Evolutionary conservation across 129 eudicot genomes (phyloP), one percentile per base, ranked within the genome.

Genomic region (Tanacetum coccineum): DNA sequence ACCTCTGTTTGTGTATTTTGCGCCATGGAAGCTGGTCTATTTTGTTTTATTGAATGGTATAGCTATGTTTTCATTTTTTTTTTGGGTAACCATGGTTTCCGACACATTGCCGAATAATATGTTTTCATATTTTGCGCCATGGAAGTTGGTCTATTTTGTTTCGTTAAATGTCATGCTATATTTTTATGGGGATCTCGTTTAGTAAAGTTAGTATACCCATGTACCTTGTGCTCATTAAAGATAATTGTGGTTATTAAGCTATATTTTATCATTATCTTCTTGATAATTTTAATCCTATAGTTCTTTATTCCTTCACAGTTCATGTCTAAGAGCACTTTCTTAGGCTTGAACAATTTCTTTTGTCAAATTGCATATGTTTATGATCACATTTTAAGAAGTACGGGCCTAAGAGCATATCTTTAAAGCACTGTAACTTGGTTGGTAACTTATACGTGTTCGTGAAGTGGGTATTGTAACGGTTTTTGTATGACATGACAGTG

Each of bases 401-500:
- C 0, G 10, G 42, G 42, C 42, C 42, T 36, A 36, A 36, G 2
- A 36, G 42, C 42, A 7, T 36, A 2, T 36, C 42, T 36, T 36
- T 36, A 36, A 36, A 36, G 42, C 42, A 36, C 9, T 36, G 42
- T 36, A 36, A 7, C 42, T 6, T 36, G 40, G 40, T 36, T 36
- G 42, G 42, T 36, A 36, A 36, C 42, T 36, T 8, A 36, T 9
- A 36, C 1, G 7, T 8, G 42, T 47, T 36, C n/a, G 45, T 28
- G 19, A 46, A 60, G 32, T 30, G 50, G 30, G 60, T 32, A 13
- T n/a, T 21, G 15, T 47, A 40, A 26, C 39, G 56, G 9, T 57
- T 59, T 70, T 13, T 59, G 48, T 59, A 26, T 28, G 32, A 36
- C 60, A 19, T 51, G 70, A 42, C 36, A 20, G 25, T 13, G 7